Conservation (phyloP, 352 stramenopile species). For the Lagenidium sp. region DNA sequence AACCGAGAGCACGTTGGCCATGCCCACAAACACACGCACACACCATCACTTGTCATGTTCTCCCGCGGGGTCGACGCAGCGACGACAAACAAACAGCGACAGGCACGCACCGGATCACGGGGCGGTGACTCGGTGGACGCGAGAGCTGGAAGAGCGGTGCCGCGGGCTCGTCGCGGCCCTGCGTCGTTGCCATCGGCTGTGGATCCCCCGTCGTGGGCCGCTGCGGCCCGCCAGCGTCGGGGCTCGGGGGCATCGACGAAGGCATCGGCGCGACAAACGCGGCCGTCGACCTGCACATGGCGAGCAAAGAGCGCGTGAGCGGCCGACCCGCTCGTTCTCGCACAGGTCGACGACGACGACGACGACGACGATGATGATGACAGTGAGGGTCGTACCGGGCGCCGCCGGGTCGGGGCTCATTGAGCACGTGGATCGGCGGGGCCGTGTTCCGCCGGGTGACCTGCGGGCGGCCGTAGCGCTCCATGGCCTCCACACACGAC, state of each 20-base stretch:
- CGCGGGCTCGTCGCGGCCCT: background rate
- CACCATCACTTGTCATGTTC: background rate
- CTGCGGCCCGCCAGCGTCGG: background rate
- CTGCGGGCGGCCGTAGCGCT: slow-evolving; percentile 9
- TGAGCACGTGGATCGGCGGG: slow-evolving; percentile 9
- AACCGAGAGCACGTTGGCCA: too few species aligned
- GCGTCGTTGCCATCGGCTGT: background rate
- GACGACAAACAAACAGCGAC: background rate
- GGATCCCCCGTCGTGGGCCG: background rate
- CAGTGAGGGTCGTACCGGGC: background rate
- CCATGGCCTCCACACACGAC: too few species aligned
- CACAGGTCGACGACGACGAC: background rate
- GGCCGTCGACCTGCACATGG: too few species aligned
- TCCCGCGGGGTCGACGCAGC: too few species aligned
- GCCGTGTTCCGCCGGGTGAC: slow-evolving; percentile 12
- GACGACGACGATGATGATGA: background rate
- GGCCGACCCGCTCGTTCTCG: too few species aligned
- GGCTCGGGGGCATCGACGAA: background rate
- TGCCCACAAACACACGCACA: background rate
- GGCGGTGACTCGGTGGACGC: background rate
- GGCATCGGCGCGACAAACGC: background rate
- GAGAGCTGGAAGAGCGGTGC: slow-evolving; percentile 1
- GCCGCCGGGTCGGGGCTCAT: slow-evolving; percentile 9
- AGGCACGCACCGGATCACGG: slow-evolving; percentile 4
- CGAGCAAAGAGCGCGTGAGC: too few species aligned